A percentile compares a stretch with the other conserved stretches of the same genome.
These are phyloP conservation scores for Trichomonas vaginalis DNA, from an alignment of 208 protist species.

Conservation along the genomic window DNA sequence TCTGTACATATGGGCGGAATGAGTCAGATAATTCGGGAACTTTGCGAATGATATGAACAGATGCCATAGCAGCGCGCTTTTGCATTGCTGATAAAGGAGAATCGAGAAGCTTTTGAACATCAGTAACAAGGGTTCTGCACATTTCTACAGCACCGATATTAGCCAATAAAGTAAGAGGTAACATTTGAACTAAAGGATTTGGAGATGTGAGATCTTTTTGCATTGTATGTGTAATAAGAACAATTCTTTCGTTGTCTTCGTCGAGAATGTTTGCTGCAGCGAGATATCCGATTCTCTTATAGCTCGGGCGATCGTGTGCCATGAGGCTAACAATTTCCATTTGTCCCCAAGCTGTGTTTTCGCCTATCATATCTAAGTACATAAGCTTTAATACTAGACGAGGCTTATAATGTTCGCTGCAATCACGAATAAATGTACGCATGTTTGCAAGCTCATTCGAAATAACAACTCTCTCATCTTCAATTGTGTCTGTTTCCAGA, in stretches of 20 bases:
- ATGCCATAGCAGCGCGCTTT: not conserved
- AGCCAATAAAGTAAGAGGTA: not conserved
- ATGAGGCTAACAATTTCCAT: slow-evolving; percentile 17
- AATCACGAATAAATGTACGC: slow-evolving; percentile 6
- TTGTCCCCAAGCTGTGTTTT: slow-evolving; percentile 11
- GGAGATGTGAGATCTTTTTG: not conserved
- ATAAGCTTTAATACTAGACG: not conserved
- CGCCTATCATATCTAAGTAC: not conserved
- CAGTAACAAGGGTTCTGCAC: not conserved
- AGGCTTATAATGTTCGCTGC: not conserved
- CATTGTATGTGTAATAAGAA: not conserved
- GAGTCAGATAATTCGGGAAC: not conserved
- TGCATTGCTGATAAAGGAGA: not conserved
- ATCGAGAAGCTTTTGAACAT: not conserved
- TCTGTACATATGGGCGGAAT: not conserved
- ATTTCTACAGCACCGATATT: slow-evolving; percentile 18
- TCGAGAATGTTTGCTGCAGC: not conserved
- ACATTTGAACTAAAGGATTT: not conserved
- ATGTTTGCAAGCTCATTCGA: not conserved
- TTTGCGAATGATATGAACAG: not conserved
- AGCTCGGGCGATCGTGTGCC: not conserved
- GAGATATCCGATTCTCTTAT: slow-evolving; percentile 21
- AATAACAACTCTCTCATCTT: not conserved
- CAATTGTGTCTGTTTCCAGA: not conserved
- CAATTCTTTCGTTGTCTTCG: not conserved